Percentiles rank a stretch among this genome's conserved stretches.
phyloP scores from a whole-genome alignment of 352 stramenopile genomes.

The Phytopythium sindhum region DNA sequence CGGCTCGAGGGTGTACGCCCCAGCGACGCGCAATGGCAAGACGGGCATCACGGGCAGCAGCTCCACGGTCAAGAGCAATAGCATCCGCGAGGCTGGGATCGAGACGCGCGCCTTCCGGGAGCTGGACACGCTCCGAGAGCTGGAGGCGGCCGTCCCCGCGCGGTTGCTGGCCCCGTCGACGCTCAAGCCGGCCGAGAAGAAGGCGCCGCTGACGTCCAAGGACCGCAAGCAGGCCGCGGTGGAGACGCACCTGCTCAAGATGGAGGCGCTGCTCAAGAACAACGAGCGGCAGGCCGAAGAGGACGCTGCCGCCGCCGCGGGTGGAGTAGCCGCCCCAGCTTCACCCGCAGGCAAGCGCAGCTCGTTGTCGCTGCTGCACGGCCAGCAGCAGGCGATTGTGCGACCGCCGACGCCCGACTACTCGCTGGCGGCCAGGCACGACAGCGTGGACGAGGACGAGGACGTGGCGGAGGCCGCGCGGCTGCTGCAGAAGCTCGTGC shows the following conservation, averaged over 20 bases:
- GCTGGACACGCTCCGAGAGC: constrained; percentile 49
- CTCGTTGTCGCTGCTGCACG: constrained; percentile 20
- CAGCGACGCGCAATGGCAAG: constrained; percentile 58
- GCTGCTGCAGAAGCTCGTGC: constrained; percentile 86
- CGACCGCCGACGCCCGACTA: constrained; percentile 83
- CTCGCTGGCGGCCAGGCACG: constrained; percentile 18
- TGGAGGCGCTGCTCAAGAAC: constrained; percentile 84
- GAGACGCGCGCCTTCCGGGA: constrained; percentile 46
- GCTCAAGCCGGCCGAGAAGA: constrained; percentile 49
- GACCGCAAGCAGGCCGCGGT: constrained; percentile 74
- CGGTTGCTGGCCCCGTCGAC: constrained; percentile 43
- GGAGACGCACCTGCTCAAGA: constrained; percentile 81
- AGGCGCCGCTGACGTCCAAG: constrained; percentile 54
- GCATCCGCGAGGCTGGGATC: constrained; percentile 51
- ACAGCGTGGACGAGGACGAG: constrained; percentile 36
- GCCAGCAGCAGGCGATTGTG: constrained; percentile 43
- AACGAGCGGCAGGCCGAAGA: constrained; percentile 28
- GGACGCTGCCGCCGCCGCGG: background rate
- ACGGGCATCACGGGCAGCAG: constrained; percentile 16
- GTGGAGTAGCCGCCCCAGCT: background rate
- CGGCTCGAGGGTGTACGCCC: constrained; percentile 83
- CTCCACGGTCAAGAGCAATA: background rate
- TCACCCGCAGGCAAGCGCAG: constrained; percentile 6
- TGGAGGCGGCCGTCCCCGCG: constrained; percentile 58
- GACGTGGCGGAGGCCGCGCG: constrained; percentile 58